Base-by-base conservation (phyloP, 2,329 filamentous ascomycete genomes). In the Cladosporium velox region DNA sequence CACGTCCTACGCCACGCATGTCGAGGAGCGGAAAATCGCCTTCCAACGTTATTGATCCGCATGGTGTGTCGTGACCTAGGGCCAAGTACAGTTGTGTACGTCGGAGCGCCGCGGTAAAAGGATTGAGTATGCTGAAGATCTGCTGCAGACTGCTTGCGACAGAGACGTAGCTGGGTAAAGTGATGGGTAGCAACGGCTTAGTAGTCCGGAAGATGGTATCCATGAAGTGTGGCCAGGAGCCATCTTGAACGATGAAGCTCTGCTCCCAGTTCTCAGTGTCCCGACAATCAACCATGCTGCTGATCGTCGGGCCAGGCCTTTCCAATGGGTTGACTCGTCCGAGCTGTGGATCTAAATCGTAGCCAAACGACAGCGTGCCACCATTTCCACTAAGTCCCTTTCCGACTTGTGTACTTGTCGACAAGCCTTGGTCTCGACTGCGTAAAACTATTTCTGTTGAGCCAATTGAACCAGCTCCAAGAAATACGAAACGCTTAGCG, bases 11-110 rank as follows among this genome's bases (percentile, higher is more conserved):
- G 0, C 87, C 87, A 1, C 85, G 77, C 72, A 88, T 90, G 66
- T 86, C 83, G 1, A 90, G 79, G 4, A 84, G 79, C 0, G 86
- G 85, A 71, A 85, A 85, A 72, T 89, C 87, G 55, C 88, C 77
- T 68, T 87, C 81, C 7, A 91, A 78, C 0, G 82, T 84, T 57
- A 90, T 73, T 8, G 82, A 83, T 1, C 86, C 87, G 76, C 90
- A 86, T 70, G 87, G 78, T 79, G 83, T 87, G 70, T 90, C 88
- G 70, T 90, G 87, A 1, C 85, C 86, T 87, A 90, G 89, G 72
- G 90, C 81, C 4, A 91, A 80, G 72, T 89, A 90, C 0, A 87
- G 82, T 66, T 88, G 85, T 0, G 30, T 32, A 21, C 15, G 15
- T 34, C 28, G 28, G 3, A 55, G 28, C 21, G 52, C 52, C 1